phyloP scores from a whole-genome alignment of 2,329 filamentous ascomycete species.

The Nemania diffusa region DNA sequence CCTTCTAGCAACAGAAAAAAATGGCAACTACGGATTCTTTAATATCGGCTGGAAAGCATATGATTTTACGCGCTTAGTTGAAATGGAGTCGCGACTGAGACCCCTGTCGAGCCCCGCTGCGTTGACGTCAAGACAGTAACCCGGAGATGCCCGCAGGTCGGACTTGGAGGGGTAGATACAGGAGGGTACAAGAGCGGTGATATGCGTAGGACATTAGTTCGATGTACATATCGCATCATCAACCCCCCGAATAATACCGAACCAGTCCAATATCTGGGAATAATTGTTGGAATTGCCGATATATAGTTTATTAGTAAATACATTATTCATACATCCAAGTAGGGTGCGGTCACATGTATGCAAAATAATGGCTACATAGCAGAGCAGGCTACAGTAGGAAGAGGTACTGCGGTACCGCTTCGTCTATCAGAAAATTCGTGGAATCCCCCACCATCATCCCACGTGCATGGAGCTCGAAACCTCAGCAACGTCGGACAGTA shows the following conservation, averaged over 20 bases:
- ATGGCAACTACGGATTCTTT: too few relatives aligned
- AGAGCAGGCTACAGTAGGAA: not conserved
- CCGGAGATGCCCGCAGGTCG: not conserved
- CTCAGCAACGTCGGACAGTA: slow-evolving; percentile 34
- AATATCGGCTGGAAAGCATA: not conserved
- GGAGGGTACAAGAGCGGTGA: not conserved
- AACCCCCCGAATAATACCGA: not conserved
- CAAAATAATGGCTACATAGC: not conserved
- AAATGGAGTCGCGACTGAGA: slow-evolving; percentile 14
- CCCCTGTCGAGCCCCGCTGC: slow-evolving; percentile 18
- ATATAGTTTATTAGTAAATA: not conserved
- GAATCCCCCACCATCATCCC: slow-evolving; percentile 42
- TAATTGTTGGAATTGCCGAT: not conserved
- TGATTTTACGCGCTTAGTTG: slow-evolving; percentile 12
- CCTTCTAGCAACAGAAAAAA: too few relatives aligned
- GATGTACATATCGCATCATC: not conserved
- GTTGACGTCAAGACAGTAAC: slow-evolving; percentile 38
- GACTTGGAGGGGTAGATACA: slow-evolving; percentile 33
- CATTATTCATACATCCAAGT: not conserved
- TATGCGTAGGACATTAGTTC: slow-evolving; percentile 6
- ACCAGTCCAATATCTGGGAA: too few relatives aligned
- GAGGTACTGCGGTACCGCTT: slow-evolving; percentile 6
- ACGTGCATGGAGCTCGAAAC: slow-evolving; percentile 44
- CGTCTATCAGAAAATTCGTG: slow-evolving; percentile 28
- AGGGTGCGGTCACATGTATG: not conserved